These are phyloP conservation scores for Alternaria burnsii DNA, from an alignment of 2,329 filamentous ascomycete genomes.

Conservation along the genomic window DNA sequence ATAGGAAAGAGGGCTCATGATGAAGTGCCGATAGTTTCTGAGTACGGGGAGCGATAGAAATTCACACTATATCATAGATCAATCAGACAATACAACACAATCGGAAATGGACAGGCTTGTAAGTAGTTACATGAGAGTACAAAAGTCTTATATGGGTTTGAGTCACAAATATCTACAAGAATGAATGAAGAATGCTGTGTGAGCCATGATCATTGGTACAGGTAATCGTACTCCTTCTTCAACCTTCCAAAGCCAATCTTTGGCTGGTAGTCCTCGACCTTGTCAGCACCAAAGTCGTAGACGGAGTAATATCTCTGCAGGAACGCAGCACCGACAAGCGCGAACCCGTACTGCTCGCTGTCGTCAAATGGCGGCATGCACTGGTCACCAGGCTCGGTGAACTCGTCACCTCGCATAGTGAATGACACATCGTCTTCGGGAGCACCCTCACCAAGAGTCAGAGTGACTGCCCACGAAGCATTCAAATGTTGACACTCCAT, in stretches of 20 bases:
- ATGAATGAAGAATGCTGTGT: background rate
- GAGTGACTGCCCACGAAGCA: constrained; percentile 26
- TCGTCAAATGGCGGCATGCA: constrained; percentile 29
- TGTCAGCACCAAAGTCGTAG: constrained; percentile 24
- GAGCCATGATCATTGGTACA: background rate
- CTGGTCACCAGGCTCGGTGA: constrained; percentile 13
- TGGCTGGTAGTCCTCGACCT: constrained; percentile 24
- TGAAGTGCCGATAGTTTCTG: background rate
- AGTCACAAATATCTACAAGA: background rate
- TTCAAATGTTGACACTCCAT: constrained; percentile 27
- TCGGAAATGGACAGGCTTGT: background rate
- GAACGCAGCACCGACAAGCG: constrained; percentile 23
- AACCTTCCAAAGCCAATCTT: constrained; percentile 27
- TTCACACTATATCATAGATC: background rate
- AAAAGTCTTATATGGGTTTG: background rate
- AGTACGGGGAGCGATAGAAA: too few species aligned
- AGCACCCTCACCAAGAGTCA: constrained; percentile 24
- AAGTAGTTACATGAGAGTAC: background rate
- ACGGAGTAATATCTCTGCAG: constrained; percentile 22
- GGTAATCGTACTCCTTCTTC: constrained; percentile 30
- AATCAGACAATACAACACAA: background rate
- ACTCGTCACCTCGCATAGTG: constrained; percentile 20
- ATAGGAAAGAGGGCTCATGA: background rate
- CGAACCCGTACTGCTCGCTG: constrained; percentile 10
- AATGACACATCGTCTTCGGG: constrained; percentile 19